Base-by-base conservation (phyloP, 352 stramenopile genomes). In the Phytopythium boreale region DNA sequence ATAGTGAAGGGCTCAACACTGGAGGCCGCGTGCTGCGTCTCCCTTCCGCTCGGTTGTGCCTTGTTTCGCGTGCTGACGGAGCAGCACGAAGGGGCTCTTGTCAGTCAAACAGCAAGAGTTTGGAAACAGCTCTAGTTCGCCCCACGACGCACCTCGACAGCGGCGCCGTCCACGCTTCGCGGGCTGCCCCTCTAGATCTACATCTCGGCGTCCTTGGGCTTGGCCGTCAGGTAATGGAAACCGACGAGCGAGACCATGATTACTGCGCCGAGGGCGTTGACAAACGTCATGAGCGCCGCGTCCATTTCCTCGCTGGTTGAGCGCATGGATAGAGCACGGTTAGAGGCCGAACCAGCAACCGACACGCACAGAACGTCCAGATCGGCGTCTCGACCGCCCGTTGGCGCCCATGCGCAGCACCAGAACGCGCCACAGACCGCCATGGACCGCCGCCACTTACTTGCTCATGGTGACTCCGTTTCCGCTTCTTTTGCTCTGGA, bases 171-270 rank as follows among this genome's bases (percentile, higher is more conserved):
- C 44, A 8, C 22, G 9, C 46, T 53, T 26, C 19, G 43, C 22
- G 8, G 4, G 2, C 49, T 20, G 49, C 51, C n/a, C 14, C 14
- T n/a, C 4, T 2, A 46, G 51, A 15, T 43, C 63, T 93, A 96
- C 59, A 92, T 74, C 60, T 94, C 84, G 9, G 86, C 83, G 57
- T 96, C 88, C 64, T 91, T 91, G 29, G 82, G 73, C 19, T 84
- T 88, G 12, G 88, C 84, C 36, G 85, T 93, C 56, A 96, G 81
- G 69, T 95, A 96, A 72, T 96, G 88, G 73, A 95, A 96, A 29
- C 86, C 83, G 43, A 96, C 87, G 26, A 96, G 74, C 36, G 85
- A 93, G 26, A 96, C 72, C 84, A 94, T 96, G 74, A 96, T 94
- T 19, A 90, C 78, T 14, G 88, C 82, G 61, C 88, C 88, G 44